Conservation (phyloP, 2,329 filamentous ascomycete genomes). For the Claviceps capensis region DNA sequence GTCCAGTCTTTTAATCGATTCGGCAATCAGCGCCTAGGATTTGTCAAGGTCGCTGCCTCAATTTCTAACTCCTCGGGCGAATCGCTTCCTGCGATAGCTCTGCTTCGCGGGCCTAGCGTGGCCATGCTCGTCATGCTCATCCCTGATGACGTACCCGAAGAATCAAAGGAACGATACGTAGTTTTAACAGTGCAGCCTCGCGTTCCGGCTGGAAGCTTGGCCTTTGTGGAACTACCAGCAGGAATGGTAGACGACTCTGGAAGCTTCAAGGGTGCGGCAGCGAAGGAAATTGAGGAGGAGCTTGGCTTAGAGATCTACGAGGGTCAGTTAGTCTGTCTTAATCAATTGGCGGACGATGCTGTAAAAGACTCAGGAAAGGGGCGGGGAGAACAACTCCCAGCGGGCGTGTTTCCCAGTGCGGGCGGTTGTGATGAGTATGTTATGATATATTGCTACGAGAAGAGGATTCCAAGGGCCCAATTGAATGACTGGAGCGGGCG, state of each 20-base stretch:
- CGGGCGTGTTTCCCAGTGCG: constrained; percentile 42
- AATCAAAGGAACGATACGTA: constrained; percentile 36
- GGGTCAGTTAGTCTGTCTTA: constrained; percentile 35
- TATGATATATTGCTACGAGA: constrained; percentile 43
- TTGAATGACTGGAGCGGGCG: constrained; percentile 42
- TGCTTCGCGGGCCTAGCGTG: constrained; percentile 47
- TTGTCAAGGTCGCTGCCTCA: constrained; percentile 39
- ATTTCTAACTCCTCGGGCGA: constrained; percentile 35
- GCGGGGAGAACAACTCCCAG: constrained; percentile 17
- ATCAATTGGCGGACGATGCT: constrained; percentile 29
- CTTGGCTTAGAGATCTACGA: constrained; percentile 38
- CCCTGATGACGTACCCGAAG: constrained; percentile 31
- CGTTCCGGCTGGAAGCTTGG: constrained; percentile 38
- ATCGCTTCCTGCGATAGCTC: constrained; percentile 37
- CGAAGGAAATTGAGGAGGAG: constrained; percentile 48
- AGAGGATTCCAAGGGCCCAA: constrained; percentile 32
- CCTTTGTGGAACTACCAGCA: constrained; percentile 43
- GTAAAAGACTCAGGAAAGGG: constrained; percentile 16
- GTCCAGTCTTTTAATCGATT: constrained; percentile 43
- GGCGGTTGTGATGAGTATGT: constrained; percentile 49
- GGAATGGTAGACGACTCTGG: constrained; percentile 42
- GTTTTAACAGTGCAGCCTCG: constrained; percentile 47
- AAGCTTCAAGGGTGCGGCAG: constrained; percentile 42
- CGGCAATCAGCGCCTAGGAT: constrained; percentile 33
- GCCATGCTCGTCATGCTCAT: constrained; percentile 44